Base-by-base conservation (phyloP, 169 alveolate species). In the Plasmodium knowlesi region DNA sequence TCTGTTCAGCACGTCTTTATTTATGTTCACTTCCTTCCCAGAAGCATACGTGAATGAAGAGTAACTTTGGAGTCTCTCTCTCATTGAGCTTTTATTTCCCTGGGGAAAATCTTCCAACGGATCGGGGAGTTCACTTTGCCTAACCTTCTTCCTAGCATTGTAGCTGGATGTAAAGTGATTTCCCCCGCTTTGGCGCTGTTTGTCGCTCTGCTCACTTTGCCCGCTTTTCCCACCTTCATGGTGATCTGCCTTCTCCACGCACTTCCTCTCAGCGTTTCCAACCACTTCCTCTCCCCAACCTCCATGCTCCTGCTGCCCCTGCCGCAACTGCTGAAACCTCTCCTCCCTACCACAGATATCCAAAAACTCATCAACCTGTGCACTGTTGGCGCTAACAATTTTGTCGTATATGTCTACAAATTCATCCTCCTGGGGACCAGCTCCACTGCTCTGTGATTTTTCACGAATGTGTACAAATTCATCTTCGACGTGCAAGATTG, bases 1-100 rank as follows among this genome's bases (percentile, higher is more conserved):
- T 30, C 57, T 37, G 67, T 76, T 88, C 57, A 76, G 70, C 28
- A 78, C 67, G 28, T 88, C 88, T 25, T 88, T 54, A 88, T 88
- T 88, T 71, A 78, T 57, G n/a, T 61, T 88, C 70, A 76, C 88
- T 12, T 74, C 93, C 53, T 88, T 78, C 53, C 93, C 93, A 19
- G 93, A 78, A 16, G 93, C 86, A 61, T 88, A 88, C 43, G 86
- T 76, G 70, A 88, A 88, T 12, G 83, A 61, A 9, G 57, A 30
- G 41, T 16, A 61, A 61, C 16, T 61, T 61, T n/a, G 0, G 28
- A 34, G 28, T 25, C 76, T 61, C 76, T 61, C 34, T 9, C 76
- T 25, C 76, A 19, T 34, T 14, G 34, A 19, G 76, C 76, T 61
- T 5, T 61, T 61, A 61, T 61, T 61, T 61, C 34, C 76, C 34